Percentiles rank a stretch among this genome's conserved stretches.
These are phyloP conservation scores for Rhynchosporium agropyri DNA, from an alignment of 2,329 filamentous ascomycete species.

Conservation along the genomic window DNA sequence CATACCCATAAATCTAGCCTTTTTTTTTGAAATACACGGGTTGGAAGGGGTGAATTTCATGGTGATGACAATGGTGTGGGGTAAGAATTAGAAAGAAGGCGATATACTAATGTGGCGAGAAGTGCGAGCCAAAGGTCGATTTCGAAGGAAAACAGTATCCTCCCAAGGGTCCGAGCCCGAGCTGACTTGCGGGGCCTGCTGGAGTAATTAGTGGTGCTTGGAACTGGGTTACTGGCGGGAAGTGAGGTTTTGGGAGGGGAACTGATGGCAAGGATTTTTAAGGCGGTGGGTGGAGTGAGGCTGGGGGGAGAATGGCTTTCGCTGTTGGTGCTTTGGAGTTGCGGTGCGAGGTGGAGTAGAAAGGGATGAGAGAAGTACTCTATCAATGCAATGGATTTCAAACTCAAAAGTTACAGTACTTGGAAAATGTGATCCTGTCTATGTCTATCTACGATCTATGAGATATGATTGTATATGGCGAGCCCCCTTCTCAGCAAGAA, in stretches of 20 bases:
- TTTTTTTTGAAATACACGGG: neutral
- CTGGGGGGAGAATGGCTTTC: neutral
- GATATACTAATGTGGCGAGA: neutral
- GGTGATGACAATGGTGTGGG: too few relatives aligned
- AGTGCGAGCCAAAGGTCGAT: conserved; percentile 53
- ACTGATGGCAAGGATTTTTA: neutral
- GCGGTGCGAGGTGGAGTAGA: neutral
- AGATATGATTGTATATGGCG: neutral
- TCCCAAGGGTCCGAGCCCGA: conserved; percentile 48
- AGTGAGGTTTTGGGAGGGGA: neutral
- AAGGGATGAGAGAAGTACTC: neutral
- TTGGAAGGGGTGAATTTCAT: neutral
- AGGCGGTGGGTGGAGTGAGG: conserved; percentile 14
- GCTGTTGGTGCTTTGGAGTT: conserved; percentile 1
- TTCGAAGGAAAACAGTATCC: conserved; percentile 55
- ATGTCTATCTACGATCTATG: conserved; percentile 1
- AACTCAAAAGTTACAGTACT: neutral
- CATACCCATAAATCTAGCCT: too few relatives aligned
- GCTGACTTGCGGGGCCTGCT: conserved; percentile 26
- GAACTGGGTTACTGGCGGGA: conserved; percentile 16
- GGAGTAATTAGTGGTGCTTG: conserved; percentile 12
- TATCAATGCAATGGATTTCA: neutral
- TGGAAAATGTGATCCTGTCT: neutral
- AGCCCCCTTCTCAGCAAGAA: neutral
- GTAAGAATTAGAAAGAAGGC: too few relatives aligned